Evolutionary conservation across 2,329 filamentous ascomycete species (phyloP).

Genomic region (Arthrobotrys iridis): DNA sequence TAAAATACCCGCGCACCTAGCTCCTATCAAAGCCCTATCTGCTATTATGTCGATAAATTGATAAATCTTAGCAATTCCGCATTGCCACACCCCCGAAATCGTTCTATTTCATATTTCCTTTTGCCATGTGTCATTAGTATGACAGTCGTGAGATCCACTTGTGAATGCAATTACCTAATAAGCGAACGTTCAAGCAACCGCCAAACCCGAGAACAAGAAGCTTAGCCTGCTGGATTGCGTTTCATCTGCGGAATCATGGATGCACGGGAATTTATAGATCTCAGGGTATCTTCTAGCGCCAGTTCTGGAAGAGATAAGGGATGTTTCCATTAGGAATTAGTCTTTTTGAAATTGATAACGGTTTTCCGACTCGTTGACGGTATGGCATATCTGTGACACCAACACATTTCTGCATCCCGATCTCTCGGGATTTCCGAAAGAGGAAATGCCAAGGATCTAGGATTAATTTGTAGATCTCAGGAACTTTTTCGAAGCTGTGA

Average conservation of each 20-base stretch:
- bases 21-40: conserved; percentile 50
- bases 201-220: conserved; percentile 32
- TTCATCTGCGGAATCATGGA: conserved; percentile 24
- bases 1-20: conserved; percentile 23
- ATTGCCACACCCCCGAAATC: conserved; percentile 33
- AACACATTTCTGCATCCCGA: conserved; percentile 29
- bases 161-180: conserved; percentile 55
- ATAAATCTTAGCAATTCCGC: conserved; percentile 48
- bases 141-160: conserved; percentile 20
- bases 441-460: conserved; percentile 18
- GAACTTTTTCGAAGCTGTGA: background rate
- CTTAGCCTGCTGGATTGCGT: conserved; percentile 31
- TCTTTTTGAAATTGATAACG: conserved; percentile 17
- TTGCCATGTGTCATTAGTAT: conserved; percentile 45
- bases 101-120: conserved; percentile 29
- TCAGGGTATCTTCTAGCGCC: background rate
- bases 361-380: background rate
- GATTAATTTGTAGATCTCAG: background rate
- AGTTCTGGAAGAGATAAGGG: conserved; percentile 44
- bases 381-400: background rate
- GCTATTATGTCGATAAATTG: conserved; percentile 4
- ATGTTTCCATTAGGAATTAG: conserved; percentile 43
- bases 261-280: conserved; percentile 46
- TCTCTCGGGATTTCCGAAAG: conserved; percentile 32
- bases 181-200: conserved; percentile 40